A percentile compares a stretch with the other conserved stretches of the same genome.
Evolutionary conservation across 73 alveolate species (phyloP).

Genomic region (Breviolum minutum): DNA sequence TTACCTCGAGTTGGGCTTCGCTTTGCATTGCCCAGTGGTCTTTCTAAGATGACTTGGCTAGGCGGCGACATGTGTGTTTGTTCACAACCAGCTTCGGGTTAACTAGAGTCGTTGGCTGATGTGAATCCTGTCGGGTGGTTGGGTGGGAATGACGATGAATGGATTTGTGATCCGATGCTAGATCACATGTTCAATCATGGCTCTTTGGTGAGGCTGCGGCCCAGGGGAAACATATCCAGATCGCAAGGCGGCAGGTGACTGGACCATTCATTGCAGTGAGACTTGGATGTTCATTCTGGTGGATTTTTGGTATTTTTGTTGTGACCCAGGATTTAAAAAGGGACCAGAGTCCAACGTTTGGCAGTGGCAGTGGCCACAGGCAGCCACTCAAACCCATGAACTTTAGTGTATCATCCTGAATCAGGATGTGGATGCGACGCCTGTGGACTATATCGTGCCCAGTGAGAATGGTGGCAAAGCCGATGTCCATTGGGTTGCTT

Average conservation of each 20-base stretch:
- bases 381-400: too few species aligned
- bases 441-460: conserved; percentile 75
- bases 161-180: neutral
- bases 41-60: conserved; percentile 65
- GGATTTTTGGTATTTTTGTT: neutral
- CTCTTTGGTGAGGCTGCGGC: conserved; percentile 28
- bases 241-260: conserved; percentile 59
- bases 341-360: too few species aligned
- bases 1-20: conserved; percentile 79
- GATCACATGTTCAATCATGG: too few species aligned
- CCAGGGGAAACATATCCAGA: conserved; percentile 84
- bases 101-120: neutral
- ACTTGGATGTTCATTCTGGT: neutral
- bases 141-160: too few species aligned
- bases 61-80: neutral
- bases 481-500: conserved; percentile 83
- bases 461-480: conserved; percentile 82
- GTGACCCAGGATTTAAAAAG: too few species aligned
- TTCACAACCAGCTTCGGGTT: neutral
- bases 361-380: too few species aligned
- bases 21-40: neutral
- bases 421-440: conserved; percentile 33
- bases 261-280: conserved; percentile 35
- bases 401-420: too few species aligned
- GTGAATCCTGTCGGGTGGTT: too few species aligned